Evolutionary conservation across 306 rosid genomes (phyloP), one percentile per base, ranked within the genome.

Genomic region (Ziziphus jujuba): DNA sequence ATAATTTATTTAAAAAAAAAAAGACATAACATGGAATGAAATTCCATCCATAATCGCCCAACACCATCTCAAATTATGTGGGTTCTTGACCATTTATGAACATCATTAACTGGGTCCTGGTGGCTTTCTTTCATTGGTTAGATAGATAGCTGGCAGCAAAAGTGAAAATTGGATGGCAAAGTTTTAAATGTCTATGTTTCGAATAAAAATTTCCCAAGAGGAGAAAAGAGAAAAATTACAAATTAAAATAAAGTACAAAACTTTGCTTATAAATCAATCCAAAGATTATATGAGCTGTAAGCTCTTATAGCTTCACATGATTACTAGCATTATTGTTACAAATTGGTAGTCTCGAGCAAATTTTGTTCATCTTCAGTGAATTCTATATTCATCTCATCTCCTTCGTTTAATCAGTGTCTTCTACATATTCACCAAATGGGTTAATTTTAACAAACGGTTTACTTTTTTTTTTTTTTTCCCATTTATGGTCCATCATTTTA

Each of bases 81-180:
- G 78, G 80, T 62, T 5, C 75, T 50, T 34, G 34, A 13, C 73
- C 68, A 72, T 63, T 68, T 51, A 66, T 69, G 51, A 72, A 63
- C 87, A 86, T 84, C 36, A 87, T 87, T 59, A 79, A 71, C 36
- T 61, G 47, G 69, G 60, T 65, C 65, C 76, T 77, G 82, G 75
- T 79, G 84, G 6, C 63, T 40, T 56, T 1, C 9, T 24, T 49
- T 4, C 2, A 61, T 63, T 34, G 59, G 9, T 21, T 16, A 36
- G 28, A n/a, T n/a, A 62, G 58, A 23, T 9, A n/a, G n/a, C 45
- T 40, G 45, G 45, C 45, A 64, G 35, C 59, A 49, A 50, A 20
- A 45, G 8, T 15, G 58, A 20, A 38, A 7, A 53, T 7, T 14
- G 65, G 43, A 33, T 21, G 13, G 34, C 8, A 20, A 35, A 14